These are phyloP conservation scores for Coemansia sp. DNA, from an alignment of 192 early-diverging fungal genomes.

Conservation along the genomic window DNA sequence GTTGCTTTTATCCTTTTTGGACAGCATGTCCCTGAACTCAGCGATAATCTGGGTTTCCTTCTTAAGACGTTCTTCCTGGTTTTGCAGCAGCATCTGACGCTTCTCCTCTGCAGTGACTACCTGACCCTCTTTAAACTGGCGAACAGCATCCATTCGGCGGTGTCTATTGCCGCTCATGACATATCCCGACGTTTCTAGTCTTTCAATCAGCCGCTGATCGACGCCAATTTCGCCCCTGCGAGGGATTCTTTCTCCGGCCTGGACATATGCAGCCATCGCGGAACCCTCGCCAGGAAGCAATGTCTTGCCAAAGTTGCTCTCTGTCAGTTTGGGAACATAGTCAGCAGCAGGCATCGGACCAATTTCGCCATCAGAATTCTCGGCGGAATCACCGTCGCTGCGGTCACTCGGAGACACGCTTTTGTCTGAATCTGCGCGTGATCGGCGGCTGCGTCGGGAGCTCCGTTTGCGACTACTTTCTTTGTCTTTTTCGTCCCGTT, in stretches of 20 bases:
- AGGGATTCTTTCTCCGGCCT: constrained; percentile 92
- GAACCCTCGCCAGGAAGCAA: constrained; percentile 88
- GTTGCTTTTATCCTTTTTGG: constrained; percentile 30
- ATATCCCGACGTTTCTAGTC: constrained; percentile 84
- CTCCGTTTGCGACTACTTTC: constrained; percentile 6
- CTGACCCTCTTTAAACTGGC: constrained; percentile 95
- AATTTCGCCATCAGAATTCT: constrained; percentile 24
- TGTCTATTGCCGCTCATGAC: constrained; percentile 97
- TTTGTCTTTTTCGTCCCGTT: not conserved
- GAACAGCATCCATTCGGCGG: constrained; percentile 92
- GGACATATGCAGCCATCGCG: constrained; percentile 86
- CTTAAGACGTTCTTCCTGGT: constrained; percentile 85
- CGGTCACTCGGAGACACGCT: constrained; percentile 4
- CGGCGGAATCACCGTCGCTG: not conserved
- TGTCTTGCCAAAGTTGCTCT: constrained; percentile 70
- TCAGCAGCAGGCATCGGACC: constrained; percentile 20
- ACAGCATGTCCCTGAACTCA: constrained; percentile 85
- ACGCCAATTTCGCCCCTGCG: constrained; percentile 97
- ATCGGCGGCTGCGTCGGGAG: constrained; percentile 2
- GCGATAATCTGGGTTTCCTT: constrained; percentile 92
- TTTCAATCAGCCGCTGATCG: constrained; percentile 77
- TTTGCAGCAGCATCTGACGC: constrained; percentile 78
- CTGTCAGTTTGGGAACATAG: not conserved
- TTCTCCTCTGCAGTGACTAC: constrained; percentile 96
- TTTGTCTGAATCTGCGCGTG: constrained; percentile 14